Base-by-base conservation (phyloP, 2,329 filamentous ascomycete species). In the Aspergillus tamarii region DNA sequence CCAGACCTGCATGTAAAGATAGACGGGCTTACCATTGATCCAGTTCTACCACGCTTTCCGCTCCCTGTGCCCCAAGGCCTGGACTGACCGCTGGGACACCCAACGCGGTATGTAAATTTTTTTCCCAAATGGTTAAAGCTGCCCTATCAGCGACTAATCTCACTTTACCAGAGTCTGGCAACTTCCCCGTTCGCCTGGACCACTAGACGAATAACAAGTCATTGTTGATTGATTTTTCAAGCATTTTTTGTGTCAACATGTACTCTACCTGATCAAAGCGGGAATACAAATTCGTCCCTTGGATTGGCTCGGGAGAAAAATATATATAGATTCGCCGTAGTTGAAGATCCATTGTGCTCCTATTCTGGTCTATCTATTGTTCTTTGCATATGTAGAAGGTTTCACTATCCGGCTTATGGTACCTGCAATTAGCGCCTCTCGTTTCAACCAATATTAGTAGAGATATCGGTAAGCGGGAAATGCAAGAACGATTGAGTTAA, bases 41-140 rank as follows among this genome's bases (percentile, higher is more conserved):
- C 74, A 99, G 94, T 99, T 99, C 88, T 93, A 89, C 87, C 88
- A 96, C 76, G 93, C 95, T 74, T 99, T 97, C 87, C 91, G 92
- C 82, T 97, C 95, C 72, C 89, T 99, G 72, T 99, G 96, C 91
- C 95, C 96, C 74, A 95, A 91, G 81, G 88, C 89, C 77, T 99
- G 95, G 95, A 91, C 91, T 79, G 84, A 90, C 82, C 89, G 95
- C 84, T 99, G 95, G 95, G 94, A 99, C 79, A 92, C 95, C 77
- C 95, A 98, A 87, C 91, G 95, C 83, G 92, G 93, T 96, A 85
- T 78, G 91, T 84, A 64, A 30, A 36, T n/a, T 56, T 36, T 36
- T 57, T 57, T 21, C 4, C 9, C 30, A 21, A 4, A 16, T 39
- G 3, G 5, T 28, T 5, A 34, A 23, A 26, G 16, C 21, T 26